Base-by-base conservation (phyloP, 2,329 filamentous ascomycete genomes). In the Trichoderma cornu-damae region DNA sequence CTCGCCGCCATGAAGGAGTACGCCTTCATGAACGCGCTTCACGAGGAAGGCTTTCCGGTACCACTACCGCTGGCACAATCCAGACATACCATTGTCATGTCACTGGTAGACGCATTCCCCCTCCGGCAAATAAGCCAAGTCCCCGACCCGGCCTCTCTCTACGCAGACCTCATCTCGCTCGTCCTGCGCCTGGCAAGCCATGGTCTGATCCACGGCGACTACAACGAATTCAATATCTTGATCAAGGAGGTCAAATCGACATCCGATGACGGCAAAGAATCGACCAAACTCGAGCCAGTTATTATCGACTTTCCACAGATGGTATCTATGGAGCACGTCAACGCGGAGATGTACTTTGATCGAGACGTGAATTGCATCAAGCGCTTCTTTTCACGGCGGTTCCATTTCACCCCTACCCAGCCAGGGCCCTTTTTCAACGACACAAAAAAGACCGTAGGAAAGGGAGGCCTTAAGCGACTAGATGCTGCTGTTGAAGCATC, bases 251-350 rank as follows among this genome's bases (percentile, higher is more conserved):
- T 79, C 56, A 76, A 69, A 54, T 64, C 65, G 3, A 68, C 63
- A 7, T 71, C 73, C 5, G 72, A 78, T 6, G 68, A 78, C 65
- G 69, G 70, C 2, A 62, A 70, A 40, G 74, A 77, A 65, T 59
- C 68, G 0, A 63, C 88, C 54, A 67, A 64, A 14, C 76, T 96
- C 24, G 84, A 83, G 6, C 94, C 94, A 1, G 83, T 96, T 54
- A 76, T 99, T 44, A 99, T 99, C 66, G 95, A 99, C 75, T 99
- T 99, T 68, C 94, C 94, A 0, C 94, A 99, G 70, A 97, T 96
- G 88, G 85, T 99, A 2, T 97, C 93, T 1, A 90, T 96, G 70
- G 90, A 96, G 64, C 94, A 99, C 69, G 74, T 79, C 34, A 96
- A 99, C 67, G 95, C 94, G 16, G 88, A 96, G 69, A 95, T 92